Percentiles rank a stretch among this genome's conserved stretches.
Evolutionary conservation across 2,329 filamentous ascomycete species (phyloP).

Genomic region (Orbilia blumenaviensis): DNA sequence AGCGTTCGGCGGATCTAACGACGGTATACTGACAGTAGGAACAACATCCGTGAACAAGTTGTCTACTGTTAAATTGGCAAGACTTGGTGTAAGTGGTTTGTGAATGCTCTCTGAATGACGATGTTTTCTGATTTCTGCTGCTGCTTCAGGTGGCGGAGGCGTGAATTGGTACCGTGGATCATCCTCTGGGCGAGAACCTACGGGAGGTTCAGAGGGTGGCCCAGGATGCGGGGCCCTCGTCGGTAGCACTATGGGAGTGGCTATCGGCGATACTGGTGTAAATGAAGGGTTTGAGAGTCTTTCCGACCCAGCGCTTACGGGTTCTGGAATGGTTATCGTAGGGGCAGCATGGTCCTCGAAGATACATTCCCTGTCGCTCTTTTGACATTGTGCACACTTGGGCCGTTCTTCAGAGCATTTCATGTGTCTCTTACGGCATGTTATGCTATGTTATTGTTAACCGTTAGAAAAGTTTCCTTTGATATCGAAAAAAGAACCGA

Average conservation of each 20-base stretch:
- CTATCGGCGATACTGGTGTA: conserved; percentile 29
- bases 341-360: conserved; percentile 57
- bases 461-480: conserved; percentile 5
- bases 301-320: background rate
- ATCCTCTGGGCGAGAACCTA: conserved; percentile 44
- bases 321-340: background rate
- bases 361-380: conserved; percentile 62
- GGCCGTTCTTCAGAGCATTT: conserved; percentile 66
- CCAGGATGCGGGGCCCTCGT: conserved; percentile 12
- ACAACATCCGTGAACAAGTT: conserved; percentile 47
- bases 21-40: conserved; percentile 13
- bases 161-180: conserved; percentile 51
- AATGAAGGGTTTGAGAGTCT: conserved; percentile 15
- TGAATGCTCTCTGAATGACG: conserved; percentile 37
- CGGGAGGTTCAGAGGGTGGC: conserved; percentile 17
- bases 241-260: conserved; percentile 21
- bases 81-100: conserved; percentile 28
- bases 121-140: conserved; percentile 45
- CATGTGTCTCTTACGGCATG: conserved; percentile 64
- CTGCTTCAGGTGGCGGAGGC: conserved; percentile 45
- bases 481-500: background rate
- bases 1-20: conserved; percentile 26
- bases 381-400: conserved; percentile 63
- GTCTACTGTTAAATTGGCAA: conserved; percentile 26
- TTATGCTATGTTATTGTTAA: conserved; percentile 59